phyloP scores from a whole-genome alignment of 2,329 filamentous ascomycete genomes.

The Hymenoscyphus scutula region DNA sequence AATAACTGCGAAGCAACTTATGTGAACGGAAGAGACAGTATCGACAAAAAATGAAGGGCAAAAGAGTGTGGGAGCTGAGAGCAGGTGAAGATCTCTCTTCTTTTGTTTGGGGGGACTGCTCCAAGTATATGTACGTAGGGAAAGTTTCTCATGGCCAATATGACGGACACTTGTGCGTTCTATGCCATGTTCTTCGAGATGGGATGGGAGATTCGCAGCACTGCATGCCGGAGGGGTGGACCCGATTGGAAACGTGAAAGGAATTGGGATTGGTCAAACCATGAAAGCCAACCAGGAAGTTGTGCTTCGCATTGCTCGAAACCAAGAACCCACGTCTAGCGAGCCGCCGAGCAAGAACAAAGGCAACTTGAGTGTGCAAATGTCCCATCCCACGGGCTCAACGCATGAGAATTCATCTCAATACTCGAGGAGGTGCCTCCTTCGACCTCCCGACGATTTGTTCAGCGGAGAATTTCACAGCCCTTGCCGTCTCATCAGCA shows the following conservation, averaged over 20 bases:
- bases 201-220: neutral
- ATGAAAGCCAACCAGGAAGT: neutral
- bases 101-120: neutral
- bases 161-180: neutral
- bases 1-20: neutral
- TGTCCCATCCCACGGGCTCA: slow-evolving; percentile 3
- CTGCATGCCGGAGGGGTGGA: neutral
- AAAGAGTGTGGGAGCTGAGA: neutral
- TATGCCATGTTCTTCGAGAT: neutral
- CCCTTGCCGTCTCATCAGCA: neutral
- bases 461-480: neutral
- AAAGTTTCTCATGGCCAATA: neutral
- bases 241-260: neutral
- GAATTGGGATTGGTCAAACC: neutral
- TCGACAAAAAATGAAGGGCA: slow-evolving; percentile 1
- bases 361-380: slow-evolving; percentile 7
- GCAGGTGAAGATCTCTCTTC: neutral
- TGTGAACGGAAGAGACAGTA: neutral
- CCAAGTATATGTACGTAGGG: neutral
- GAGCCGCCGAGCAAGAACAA: slow-evolving; percentile 2
- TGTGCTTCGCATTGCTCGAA: neutral
- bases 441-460: neutral
- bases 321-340: slow-evolving; percentile 3
- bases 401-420: slow-evolving; percentile 16
- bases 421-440: neutral